phyloP scores from a whole-genome alignment of 176 grass and related monocot species.

The Saccharum officinarum region DNA sequence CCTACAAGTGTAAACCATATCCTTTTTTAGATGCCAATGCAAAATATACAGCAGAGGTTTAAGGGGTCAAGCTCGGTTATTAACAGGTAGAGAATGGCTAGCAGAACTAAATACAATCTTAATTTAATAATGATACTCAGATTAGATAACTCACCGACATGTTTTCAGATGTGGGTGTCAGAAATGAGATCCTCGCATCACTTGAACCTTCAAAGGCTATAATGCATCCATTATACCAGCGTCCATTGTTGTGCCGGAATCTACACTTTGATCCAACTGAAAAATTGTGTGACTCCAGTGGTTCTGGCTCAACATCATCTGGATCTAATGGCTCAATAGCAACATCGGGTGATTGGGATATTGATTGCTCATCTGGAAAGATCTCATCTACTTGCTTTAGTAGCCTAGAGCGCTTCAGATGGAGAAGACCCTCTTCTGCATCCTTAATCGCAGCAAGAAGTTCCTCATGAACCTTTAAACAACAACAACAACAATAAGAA shows the following conservation, averaged over 20 bases:
- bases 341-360: slow-evolving; percentile 24
- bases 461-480: slow-evolving; percentile 77
- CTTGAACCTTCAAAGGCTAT: slow-evolving; percentile 67
- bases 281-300: slow-evolving; percentile 51
- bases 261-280: slow-evolving; percentile 81
- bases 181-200: slow-evolving; percentile 76
- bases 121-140: not conserved
- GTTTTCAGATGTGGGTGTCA: slow-evolving; percentile 83
- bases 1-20: not conserved
- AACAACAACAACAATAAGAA: slow-evolving; percentile 1
- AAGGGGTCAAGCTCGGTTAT: not conserved
- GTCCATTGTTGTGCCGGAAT: slow-evolving; percentile 86
- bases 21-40: not conserved
- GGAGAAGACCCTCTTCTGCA: slow-evolving; percentile 83
- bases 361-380: slow-evolving; percentile 52
- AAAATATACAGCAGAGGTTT: not conserved
- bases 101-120: not conserved
- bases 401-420: slow-evolving; percentile 82
- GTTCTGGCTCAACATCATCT: slow-evolving; percentile 55
- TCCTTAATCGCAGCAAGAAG: slow-evolving; percentile 89
- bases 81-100: slow-evolving; percentile 1
- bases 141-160: slow-evolving; percentile 70
- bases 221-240: slow-evolving; percentile 90
- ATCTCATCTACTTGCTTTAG: slow-evolving; percentile 66
- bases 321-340: slow-evolving; percentile 48